Conservation (phyloP, 1,139 yeast species). For the Candida glucosophila region DNA sequence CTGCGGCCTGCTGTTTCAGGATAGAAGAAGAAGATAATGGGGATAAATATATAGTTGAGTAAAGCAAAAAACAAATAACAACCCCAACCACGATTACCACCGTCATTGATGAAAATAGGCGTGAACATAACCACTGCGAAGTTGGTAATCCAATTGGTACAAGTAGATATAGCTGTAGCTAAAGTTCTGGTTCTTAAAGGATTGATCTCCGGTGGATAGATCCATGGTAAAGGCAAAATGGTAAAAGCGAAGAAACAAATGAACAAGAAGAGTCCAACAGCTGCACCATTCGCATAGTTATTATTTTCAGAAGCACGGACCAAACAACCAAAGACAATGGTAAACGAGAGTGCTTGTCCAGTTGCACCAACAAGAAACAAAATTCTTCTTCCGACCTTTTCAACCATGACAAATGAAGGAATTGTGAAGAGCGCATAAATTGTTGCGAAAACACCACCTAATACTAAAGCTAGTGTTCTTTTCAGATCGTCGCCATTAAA, state of each 20-base stretch:
- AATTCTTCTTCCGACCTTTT: conserved; percentile 60
- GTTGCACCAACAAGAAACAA: conserved; percentile 42
- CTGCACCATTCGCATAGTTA: conserved; percentile 42
- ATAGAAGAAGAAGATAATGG: conserved; percentile 37
- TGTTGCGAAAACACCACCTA: conserved; percentile 60
- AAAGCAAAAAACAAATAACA: conserved; percentile 36
- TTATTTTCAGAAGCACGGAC: conserved; percentile 20
- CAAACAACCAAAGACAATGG: conserved; percentile 36
- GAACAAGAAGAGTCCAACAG: conserved; percentile 46
- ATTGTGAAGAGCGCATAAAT: conserved; percentile 54
- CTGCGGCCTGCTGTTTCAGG: conserved; percentile 43
- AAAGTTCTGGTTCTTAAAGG: conserved; percentile 54
- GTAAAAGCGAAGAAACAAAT: conserved; percentile 49
- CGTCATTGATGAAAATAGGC: conserved; percentile 30
- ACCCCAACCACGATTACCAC: conserved; percentile 35
- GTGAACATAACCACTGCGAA: conserved; percentile 43
- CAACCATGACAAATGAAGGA: conserved; percentile 58
- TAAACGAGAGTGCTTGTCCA: conserved; percentile 37
- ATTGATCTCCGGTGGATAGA: conserved; percentile 56
- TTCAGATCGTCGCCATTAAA: conserved; percentile 23
- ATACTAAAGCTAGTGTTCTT: conserved; percentile 28
- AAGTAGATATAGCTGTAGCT: conserved; percentile 44
- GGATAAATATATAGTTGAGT: conserved; percentile 30
- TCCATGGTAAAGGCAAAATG: conserved; percentile 50
- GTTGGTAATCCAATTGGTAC: conserved; percentile 40